Base-by-base conservation (phyloP, 2,329 filamentous ascomycete species). In the Phyllosticta citrichinensis region DNA sequence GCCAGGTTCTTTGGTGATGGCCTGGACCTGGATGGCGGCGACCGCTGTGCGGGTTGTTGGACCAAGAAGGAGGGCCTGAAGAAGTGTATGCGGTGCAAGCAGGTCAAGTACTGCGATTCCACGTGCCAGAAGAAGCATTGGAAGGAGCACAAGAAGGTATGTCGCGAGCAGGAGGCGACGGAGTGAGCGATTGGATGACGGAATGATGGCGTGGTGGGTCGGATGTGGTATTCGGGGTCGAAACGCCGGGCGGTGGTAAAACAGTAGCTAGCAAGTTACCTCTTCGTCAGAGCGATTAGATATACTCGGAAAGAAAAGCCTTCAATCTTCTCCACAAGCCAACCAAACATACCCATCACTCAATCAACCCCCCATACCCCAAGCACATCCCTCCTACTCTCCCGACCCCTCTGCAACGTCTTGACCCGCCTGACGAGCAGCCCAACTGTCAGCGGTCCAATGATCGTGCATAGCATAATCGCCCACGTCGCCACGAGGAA, bases 401-500 rank as follows among this genome's bases (percentile, higher is more conserved):
- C 67, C 63, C 64, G 75, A 75, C 50, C 62, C 57, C 64, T 66
- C 60, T 77, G 70, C 12, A 81, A 66, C 62, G 65, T 69, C 64
- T 73, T 77, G 22, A 81, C 76, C 24, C 79, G 68, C 55, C 72
- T 75, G 2, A 82, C 78, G 4, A 81, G 70, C 0, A 80, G 61
- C 0, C 81, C 81, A 12, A 83, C 78, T n/a, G 71, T 71, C 0
- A 84, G 66, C 0, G 81, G 81, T 0, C 81, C 81, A 12, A 81
- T 63, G n/a, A 83, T 71, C 0, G 81, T 84, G 65, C 81, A 83
- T 1, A 84, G 69, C 1, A 83, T 74, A 12, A 84, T 82, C 2
- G 80, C 81, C 81, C 81, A 83, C 0, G 80, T 80, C 1, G 80
- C 77, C 0, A 81, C 73, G 2, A 83, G 69, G 62, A 81, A 84